phyloP scores from a whole-genome alignment of 805 yeast genomes.

The Maudiozyma pseudohumilis region DNA sequence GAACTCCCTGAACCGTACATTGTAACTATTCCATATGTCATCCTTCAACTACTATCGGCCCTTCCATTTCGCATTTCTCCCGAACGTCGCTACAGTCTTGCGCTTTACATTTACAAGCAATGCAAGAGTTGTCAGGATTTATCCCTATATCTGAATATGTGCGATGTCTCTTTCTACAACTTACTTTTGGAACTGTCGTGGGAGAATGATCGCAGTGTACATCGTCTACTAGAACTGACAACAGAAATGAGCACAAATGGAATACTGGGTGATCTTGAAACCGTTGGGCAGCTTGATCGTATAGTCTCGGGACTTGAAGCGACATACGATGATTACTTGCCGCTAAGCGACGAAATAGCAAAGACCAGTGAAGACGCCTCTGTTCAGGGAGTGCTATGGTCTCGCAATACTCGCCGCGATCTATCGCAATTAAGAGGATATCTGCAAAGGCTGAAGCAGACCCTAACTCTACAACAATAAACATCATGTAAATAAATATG shows the following conservation, averaged over 20 bases:
- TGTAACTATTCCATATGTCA: slow-evolving; percentile 20
- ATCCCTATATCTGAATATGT: slow-evolving; percentile 22
- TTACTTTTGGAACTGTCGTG: slow-evolving; percentile 21
- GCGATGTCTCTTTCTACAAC: slow-evolving; percentile 26
- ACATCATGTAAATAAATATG: not conserved
- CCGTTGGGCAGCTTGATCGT: slow-evolving; percentile 18
- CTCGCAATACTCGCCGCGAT: slow-evolving; percentile 16
- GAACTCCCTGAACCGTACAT: slow-evolving; percentile 23
- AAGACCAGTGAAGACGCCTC: not conserved
- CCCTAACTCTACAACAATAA: slow-evolving; percentile 5
- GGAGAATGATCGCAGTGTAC: slow-evolving; percentile 21
- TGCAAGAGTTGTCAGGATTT: slow-evolving; percentile 21
- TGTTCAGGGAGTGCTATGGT: slow-evolving; percentile 18
- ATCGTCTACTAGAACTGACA: slow-evolving; percentile 13
- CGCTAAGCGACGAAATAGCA: slow-evolving; percentile 7
- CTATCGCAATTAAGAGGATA: slow-evolving; percentile 17
- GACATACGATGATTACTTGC: slow-evolving; percentile 17
- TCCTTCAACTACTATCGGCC: slow-evolving; percentile 13
- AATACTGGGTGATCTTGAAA: slow-evolving; percentile 23
- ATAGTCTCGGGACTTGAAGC: slow-evolving; percentile 13
- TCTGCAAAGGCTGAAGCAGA: slow-evolving; percentile 14
- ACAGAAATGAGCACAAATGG: slow-evolving; percentile 28
- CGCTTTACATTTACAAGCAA: slow-evolving; percentile 20
- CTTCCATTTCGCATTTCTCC: not conserved
- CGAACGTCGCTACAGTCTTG: slow-evolving; percentile 20